phyloP scores from a whole-genome alignment of 2,329 filamentous ascomycete species.

The Aspergillus sojae region DNA sequence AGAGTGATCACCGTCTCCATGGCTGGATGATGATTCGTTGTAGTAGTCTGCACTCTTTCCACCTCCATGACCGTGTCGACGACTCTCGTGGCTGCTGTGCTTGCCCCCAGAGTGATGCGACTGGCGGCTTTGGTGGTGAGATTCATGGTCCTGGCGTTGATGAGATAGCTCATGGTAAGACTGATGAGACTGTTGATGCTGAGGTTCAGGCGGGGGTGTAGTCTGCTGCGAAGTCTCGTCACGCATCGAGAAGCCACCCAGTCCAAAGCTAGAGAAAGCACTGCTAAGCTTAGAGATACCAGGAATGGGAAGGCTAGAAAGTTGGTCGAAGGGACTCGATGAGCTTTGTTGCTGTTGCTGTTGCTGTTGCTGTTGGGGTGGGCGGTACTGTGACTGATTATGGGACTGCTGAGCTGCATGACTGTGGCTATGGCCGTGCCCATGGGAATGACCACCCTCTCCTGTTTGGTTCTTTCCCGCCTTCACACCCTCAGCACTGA shows the following conservation, averaged over 20 bases:
- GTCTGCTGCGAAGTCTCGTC: slow-evolving; percentile 6
- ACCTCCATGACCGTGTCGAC: not conserved
- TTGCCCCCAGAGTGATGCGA: slow-evolving; percentile 3
- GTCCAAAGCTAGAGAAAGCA: slow-evolving; percentile 33
- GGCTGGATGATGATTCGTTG: slow-evolving; percentile 1
- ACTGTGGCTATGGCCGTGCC: slow-evolving; percentile 23
- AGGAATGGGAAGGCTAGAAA: slow-evolving; percentile 39
- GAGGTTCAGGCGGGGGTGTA: slow-evolving; percentile 6
- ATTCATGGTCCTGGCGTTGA: slow-evolving; percentile 6
- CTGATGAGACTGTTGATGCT: slow-evolving; percentile 13
- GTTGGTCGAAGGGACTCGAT: slow-evolving; percentile 33
- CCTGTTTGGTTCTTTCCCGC: slow-evolving; percentile 68
- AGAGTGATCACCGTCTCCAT: not conserved
- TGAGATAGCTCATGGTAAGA: slow-evolving; percentile 10
- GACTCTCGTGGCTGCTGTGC: not conserved
- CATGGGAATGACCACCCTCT: slow-evolving; percentile 35
- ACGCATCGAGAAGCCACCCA: slow-evolving; percentile 29
- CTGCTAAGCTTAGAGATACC: slow-evolving; percentile 42
- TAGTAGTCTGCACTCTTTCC: slow-evolving; percentile 11
- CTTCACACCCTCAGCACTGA: slow-evolving; percentile 81
- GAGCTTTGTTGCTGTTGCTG: slow-evolving; percentile 29
- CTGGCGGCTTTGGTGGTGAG: slow-evolving; percentile 10
- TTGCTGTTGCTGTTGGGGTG: slow-evolving; percentile 28
- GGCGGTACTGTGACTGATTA: slow-evolving; percentile 18
- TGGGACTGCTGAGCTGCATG: slow-evolving; percentile 20